Evolutionary conservation across 2,329 filamentous ascomycete species (phyloP).

Genomic region (Sclerotinia sclerotiorum): DNA sequence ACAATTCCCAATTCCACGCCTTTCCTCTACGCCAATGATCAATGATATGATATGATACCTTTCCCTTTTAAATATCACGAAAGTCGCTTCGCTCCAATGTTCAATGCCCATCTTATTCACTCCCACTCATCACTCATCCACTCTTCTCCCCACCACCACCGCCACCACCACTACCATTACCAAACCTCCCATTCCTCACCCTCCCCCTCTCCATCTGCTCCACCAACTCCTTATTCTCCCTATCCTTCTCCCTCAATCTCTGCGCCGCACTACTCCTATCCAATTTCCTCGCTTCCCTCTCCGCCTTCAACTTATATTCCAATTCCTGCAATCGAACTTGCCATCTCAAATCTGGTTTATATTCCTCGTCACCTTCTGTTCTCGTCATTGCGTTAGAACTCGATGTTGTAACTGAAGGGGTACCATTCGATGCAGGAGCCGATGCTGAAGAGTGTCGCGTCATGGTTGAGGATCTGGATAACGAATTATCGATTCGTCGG

Average conservation of each 20-base stretch:
- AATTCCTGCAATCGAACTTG: slow-evolving; percentile 82
- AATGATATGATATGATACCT: not conserved
- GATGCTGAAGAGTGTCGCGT: slow-evolving; percentile 55
- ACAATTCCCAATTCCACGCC: not conserved
- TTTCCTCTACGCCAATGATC: slow-evolving; percentile 2
- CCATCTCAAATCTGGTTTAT: slow-evolving; percentile 67
- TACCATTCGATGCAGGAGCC: slow-evolving; percentile 7
- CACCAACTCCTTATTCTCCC: slow-evolving; percentile 70
- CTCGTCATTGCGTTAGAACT: not conserved
- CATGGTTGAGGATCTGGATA: slow-evolving; percentile 45
- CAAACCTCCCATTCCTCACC: slow-evolving; percentile 29
- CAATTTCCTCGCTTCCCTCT: slow-evolving; percentile 80
- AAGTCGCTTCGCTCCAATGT: not conserved
- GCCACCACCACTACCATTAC: too few relatives aligned
- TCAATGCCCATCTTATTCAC: too few relatives aligned
- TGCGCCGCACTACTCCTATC: slow-evolving; percentile 83
- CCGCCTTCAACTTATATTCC: slow-evolving; percentile 83
- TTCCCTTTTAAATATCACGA: not conserved
- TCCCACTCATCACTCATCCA: not conserved
- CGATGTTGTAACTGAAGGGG: not conserved
- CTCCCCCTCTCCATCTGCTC: slow-evolving; percentile 53
- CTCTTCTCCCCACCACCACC: not conserved
- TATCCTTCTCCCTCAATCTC: slow-evolving; percentile 72
- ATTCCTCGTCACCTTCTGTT: slow-evolving; percentile 42
- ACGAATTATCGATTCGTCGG: slow-evolving; percentile 29